Base-by-base conservation (phyloP, 495 filamentous ascomycete genomes). In the Apodospora peruviana region DNA sequence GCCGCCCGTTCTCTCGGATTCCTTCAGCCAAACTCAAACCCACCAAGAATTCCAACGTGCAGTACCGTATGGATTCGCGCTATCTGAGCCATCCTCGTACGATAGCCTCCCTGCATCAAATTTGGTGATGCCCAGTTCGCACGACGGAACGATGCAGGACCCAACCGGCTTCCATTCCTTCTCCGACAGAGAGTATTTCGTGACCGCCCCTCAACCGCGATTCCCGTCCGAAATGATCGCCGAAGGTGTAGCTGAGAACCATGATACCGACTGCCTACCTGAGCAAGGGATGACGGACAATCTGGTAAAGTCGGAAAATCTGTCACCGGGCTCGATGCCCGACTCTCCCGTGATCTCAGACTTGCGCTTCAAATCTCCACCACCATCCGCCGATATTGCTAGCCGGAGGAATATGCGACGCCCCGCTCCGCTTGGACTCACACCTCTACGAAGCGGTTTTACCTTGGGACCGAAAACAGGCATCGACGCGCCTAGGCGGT, bases 381-480 rank as follows among this genome's bases (percentile, higher is more conserved):
- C 72, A 8, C 72, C 72, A 22, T 62, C 71, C 1, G 64, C 68
- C 34, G 69, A 77, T 50, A 70, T 77, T 34, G 73, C 73, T 18
- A 63, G 69, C 16, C 66, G 73, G 22, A 62, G 73, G 46, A 77
- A 75, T 49, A 65, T 68, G 42, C 61, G 69, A 7, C 65, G 71
- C 10, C 71, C 72, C 2, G 65, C 71, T 11, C 58, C 65, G 14
- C 62, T 77, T 5, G 68, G 64, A 12, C 55, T 67, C 16, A 25
- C 59, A 14, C 56, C 68, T 2, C 50, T 69, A 1, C 62, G 71
- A 14, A 66, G 60, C 21, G 61, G 52, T 19, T 53, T 53, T 40
- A 64, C 62, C n/a, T 48, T 47, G 2, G 62, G 60, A 14, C 62
- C 67, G 3, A 75, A 69, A 57, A 67, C 65, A 1, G 66, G 59